Conservation (phyloP, 371 early-diverging fungal species). For the Blakeslea trispora region DNA sequence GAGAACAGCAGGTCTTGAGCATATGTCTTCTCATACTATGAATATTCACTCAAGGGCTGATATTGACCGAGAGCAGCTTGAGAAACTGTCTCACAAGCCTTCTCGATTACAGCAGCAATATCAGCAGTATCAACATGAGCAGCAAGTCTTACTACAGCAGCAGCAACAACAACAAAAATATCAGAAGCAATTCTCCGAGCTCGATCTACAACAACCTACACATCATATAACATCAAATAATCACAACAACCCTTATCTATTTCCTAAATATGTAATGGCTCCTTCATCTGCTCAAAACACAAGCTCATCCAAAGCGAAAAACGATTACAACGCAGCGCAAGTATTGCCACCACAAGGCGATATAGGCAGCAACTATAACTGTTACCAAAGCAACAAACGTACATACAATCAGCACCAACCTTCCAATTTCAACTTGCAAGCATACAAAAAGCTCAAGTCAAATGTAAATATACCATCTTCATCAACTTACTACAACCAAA, state of each 20-base stretch:
- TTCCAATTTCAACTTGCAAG: no score
- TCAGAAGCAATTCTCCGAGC: background rate
- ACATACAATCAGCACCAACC: no score
- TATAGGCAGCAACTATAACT: no score
- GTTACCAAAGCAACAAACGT: no score
- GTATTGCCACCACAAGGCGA: no score
- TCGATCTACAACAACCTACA: constrained; percentile 1
- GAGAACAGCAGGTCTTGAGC: background rate
- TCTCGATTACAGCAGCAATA: constrained; percentile 1
- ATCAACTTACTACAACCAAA: background rate
- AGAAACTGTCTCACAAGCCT: constrained; percentile 17
- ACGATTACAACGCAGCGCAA: no score
- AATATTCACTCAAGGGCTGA: constrained; percentile 2
- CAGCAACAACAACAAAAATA: constrained; percentile 8
- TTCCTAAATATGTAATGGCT: no score
- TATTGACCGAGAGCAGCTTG: constrained; percentile 22
- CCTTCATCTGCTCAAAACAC: no score
- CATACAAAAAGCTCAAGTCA: background rate
- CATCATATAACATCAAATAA: background rate
- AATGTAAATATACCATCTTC: background rate
- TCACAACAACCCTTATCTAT: background rate
- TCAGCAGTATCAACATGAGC: constrained; percentile 5
- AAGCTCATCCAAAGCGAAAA: no score
- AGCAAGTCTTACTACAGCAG: constrained; percentile 2
- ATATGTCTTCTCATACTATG: constrained; percentile 1